These are phyloP conservation scores for Coemansia sp. DNA, from an alignment of 192 early-diverging fungal genomes.

Conservation along the genomic window DNA sequence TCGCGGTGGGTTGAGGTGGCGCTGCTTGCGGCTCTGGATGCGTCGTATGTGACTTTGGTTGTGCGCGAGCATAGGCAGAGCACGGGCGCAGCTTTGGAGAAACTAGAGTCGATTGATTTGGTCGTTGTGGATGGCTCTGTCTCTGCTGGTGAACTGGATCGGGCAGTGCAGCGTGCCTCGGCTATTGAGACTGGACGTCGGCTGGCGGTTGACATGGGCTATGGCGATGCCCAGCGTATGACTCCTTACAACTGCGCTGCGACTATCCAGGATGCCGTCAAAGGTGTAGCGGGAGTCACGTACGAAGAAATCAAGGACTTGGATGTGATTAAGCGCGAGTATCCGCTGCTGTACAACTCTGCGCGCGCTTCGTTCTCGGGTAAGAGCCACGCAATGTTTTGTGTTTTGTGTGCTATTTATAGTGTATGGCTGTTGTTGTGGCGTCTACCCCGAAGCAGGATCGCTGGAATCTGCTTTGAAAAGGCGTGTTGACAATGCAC, in stretches of 20 bases:
- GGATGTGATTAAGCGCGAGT: conserved; percentile 73
- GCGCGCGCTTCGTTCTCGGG: conserved; percentile 70
- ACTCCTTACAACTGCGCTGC: conserved; percentile 74
- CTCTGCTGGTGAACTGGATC: conserved; percentile 17
- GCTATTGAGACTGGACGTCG: conserved; percentile 79
- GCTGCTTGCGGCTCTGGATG: conserved; percentile 71
- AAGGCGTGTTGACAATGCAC: conserved; percentile 1
- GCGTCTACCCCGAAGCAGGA: background rate
- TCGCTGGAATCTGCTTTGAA: background rate
- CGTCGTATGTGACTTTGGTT: conserved; percentile 78
- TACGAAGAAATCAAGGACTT: conserved; percentile 69
- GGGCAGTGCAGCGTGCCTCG: conserved; percentile 57
- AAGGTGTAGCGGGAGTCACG: conserved; percentile 58
- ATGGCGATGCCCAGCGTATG: conserved; percentile 87
- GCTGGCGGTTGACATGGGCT: conserved; percentile 78
- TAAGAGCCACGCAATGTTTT: conserved; percentile 31
- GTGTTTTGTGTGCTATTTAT: conserved; percentile 3
- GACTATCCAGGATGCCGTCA: conserved; percentile 69
- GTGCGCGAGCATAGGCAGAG: conserved; percentile 69
- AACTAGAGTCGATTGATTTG: conserved; percentile 65
- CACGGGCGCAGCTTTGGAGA: conserved; percentile 52
- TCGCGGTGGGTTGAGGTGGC: conserved; percentile 72
- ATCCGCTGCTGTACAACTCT: conserved; percentile 82
- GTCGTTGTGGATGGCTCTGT: conserved; percentile 39
- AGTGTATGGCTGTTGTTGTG: conserved; percentile 5